Conservation (phyloP, 1,284 basidiomycete genomes). For the Cryptococcus sp. region DNA sequence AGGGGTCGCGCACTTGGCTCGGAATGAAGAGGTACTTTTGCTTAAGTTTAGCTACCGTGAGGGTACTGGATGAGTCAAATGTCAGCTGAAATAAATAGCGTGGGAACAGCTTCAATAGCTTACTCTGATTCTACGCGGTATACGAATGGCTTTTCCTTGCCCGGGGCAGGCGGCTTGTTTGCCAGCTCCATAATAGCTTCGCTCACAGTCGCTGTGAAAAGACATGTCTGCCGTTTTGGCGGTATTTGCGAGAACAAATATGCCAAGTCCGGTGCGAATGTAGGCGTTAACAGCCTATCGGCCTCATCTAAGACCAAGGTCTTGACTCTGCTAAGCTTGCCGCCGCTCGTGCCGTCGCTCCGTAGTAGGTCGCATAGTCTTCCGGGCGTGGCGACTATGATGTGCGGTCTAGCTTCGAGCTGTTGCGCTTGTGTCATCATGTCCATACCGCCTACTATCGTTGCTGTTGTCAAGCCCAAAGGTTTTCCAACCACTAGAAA, state of each 20-base stretch:
- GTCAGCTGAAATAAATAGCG: not conserved
- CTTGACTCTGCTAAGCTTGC: constrained; percentile 80
- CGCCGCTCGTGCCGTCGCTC: constrained; percentile 67
- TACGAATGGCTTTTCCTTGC: constrained; percentile 84
- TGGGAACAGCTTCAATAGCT: constrained; percentile 38
- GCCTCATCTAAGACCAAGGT: constrained; percentile 96
- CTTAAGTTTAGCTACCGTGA: constrained; percentile 80
- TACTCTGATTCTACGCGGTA: constrained; percentile 78
- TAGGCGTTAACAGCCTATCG: constrained; percentile 85
- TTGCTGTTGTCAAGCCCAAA: constrained; percentile 76
- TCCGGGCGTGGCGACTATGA: constrained; percentile 95
- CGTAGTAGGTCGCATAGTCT: constrained; percentile 88
- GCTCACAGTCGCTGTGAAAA: constrained; percentile 95
- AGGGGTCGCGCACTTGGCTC: constrained; percentile 89
- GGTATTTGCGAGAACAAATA: constrained; percentile 80
- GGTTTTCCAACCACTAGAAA: constrained; percentile 86
- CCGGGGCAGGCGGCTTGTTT: constrained; percentile 69
- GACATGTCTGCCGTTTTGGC: constrained; percentile 83
- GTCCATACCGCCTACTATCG: constrained; percentile 97
- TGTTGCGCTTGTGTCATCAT: constrained; percentile 94
- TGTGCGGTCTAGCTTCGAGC: constrained; percentile 80
- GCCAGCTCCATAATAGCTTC: constrained; percentile 80
- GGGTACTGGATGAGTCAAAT: constrained; percentile 59
- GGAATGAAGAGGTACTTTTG: constrained; percentile 93
- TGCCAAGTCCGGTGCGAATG: constrained; percentile 83